These are phyloP conservation scores for Blastomyces silverae DNA, from an alignment of 2,329 filamentous ascomycete species.

Conservation along the genomic window DNA sequence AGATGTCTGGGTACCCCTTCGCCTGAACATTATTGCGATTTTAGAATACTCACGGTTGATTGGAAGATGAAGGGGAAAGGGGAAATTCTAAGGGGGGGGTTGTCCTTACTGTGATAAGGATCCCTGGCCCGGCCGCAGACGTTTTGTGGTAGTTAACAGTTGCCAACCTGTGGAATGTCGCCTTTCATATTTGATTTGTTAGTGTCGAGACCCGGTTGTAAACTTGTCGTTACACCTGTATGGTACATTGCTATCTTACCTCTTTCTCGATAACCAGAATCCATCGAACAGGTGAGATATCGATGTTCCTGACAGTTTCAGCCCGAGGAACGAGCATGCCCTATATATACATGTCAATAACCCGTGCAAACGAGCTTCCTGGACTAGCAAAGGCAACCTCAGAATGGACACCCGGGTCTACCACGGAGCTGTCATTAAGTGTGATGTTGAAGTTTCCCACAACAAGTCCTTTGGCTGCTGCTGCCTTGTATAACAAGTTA, in stretches of 20 bases:
- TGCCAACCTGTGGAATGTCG: slow-evolving; percentile 53
- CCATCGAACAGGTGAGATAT: slow-evolving; percentile 47
- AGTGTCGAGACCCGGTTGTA: background rate
- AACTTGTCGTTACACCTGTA: background rate
- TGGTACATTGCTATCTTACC: slow-evolving; percentile 30
- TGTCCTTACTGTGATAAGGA: slow-evolving; percentile 50
- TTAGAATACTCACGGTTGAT: background rate
- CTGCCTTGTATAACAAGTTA: slow-evolving; percentile 29
- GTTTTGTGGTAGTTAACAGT: slow-evolving; percentile 43
- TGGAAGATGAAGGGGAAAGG: background rate
- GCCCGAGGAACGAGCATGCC: slow-evolving; percentile 50
- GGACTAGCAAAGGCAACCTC: slow-evolving; percentile 26
- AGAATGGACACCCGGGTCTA: slow-evolving; percentile 38
- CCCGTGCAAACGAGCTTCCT: background rate
- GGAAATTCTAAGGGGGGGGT: background rate
- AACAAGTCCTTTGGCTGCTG: slow-evolving; percentile 41
- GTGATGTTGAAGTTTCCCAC: slow-evolving; percentile 32
- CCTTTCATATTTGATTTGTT: slow-evolving; percentile 36
- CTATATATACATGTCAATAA: slow-evolving; percentile 33
- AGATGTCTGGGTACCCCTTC: slow-evolving; percentile 59
- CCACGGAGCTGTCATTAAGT: slow-evolving; percentile 21
- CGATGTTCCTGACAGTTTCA: slow-evolving; percentile 40
- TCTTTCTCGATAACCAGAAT: slow-evolving; percentile 60
- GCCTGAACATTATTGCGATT: slow-evolving; percentile 37
- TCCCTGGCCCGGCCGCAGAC: slow-evolving; percentile 40